Evolutionary conservation across 805 yeast species (phyloP), one percentile per base, ranked within the genome.

Genomic region (Candida sanyiensis): DNA sequence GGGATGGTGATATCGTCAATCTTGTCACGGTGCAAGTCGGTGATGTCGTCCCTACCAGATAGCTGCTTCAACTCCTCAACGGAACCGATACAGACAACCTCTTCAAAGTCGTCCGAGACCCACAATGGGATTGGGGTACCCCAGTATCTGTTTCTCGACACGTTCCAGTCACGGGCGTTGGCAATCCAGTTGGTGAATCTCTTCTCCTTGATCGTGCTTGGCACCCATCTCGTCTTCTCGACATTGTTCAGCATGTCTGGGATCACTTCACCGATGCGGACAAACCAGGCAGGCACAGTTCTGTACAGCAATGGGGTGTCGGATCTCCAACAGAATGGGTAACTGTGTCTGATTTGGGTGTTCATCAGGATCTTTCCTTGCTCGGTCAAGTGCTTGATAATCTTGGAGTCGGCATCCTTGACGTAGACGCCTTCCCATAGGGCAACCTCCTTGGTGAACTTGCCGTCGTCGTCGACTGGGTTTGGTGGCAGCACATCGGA

Each of bases 301-400:
- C 95, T 80, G 72, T 93, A 93, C 50, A 93, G 64, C 61, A 93
- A 77, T 39, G 99, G 99, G 22, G 99, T 93, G 61, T 93, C 98
- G 3, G 97, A 90, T 76, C 99, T 83, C 99, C 99, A 93, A 71
- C 99, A 93, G 83, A 93, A 93, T 56, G 99, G 98, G 66, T 93
- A 93, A 63, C 95, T 83, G 73, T 93, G 99, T 67, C 80, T 80
- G 50, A 89, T 73, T 71, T 93, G 97, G 30, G 86, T 69, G 42
- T 80, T 82, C 30, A 78, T 74, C 48, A 93, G 69, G 26, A 93
- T 51, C 49, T 81, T 75, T 37, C 95, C 97, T 28, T 70, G 62
- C 38, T 77, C 84, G 43, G 93, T 84, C 59, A 93, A 72, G 48
- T 75, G 67, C 66, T 87, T 89, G 63, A 93, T 87, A 59, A 93